Base-by-base conservation (phyloP, 257 asterid species). In the Solanum pinnatisectum region DNA sequence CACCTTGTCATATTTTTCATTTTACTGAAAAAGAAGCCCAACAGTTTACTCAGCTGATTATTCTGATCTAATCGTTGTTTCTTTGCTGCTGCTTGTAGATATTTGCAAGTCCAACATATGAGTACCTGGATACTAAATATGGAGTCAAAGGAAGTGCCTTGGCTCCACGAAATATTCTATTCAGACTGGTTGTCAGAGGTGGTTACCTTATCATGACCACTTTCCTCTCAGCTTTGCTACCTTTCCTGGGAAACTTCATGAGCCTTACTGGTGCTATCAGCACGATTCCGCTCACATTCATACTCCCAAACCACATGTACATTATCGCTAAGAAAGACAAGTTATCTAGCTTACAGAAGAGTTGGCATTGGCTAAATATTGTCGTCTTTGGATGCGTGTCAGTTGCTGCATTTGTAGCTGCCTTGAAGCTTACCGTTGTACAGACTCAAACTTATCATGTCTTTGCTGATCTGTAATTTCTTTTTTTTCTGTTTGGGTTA, bases 271-370 rank as follows among this genome's bases (percentile, higher is more conserved):
- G 99, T 67, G 99, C 99, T 27, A 84, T 94, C 68, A 95, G 98
- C 95, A 96, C 99, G 32, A 96, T 95, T 88, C 99, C 99, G 0
- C 96, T 97, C 42, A 97, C 99, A 0, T 97, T 97, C 92, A 97
- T 97, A 72, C 98, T 97, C 25, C 99, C 99, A 22, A 95, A 97
- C 94, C 99, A 96, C 91, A 97, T 97, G 99, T 97, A 97, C 85
- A 92, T 97, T 10, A 90, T 93, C 32, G 99, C 99, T 12, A 94
- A 92, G 94, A 89, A 87, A 27, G 87, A 78, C 91, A 90, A 91
- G 90, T 88, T 97, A 30, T 89, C 81, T 25, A 71, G 93, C 12
- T 36, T 92, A 63, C 98, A 94, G 88, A 97, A 93, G 94, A 86
- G 89, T 25, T 96, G 99, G 99, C 99, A 96, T 87, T 97, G 99